Percentiles rank a stretch among this genome's conserved stretches.
Conservation (phyloP, 768 basidiomycete genomes). For the Mycena latifolia region DNA sequence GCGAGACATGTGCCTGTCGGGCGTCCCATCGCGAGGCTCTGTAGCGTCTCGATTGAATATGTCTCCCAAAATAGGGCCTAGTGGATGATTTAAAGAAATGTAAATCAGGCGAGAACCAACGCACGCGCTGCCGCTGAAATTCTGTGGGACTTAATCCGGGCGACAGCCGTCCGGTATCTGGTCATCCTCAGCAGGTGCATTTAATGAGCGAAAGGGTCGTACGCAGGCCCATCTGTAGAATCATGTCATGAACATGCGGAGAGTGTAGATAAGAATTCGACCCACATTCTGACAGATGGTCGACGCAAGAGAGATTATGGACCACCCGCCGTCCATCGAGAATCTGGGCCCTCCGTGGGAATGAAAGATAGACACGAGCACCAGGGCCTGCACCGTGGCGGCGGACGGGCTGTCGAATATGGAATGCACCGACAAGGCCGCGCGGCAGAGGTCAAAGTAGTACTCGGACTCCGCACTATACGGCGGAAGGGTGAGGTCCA, state of each 20-base stretch:
- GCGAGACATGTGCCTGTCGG: slow-evolving; percentile 14
- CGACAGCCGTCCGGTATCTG: not conserved
- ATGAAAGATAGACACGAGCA: not conserved
- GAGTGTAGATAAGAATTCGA: not conserved
- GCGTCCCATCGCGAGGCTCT: slow-evolving; percentile 14
- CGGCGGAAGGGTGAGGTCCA: slow-evolving; percentile 11
- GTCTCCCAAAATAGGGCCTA: slow-evolving; percentile 27
- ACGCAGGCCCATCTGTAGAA: slow-evolving; percentile 18
- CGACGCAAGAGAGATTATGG: slow-evolving; percentile 10
- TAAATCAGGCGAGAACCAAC: not conserved
- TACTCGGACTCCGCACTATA: slow-evolving; percentile 1
- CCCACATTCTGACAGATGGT: slow-evolving; percentile 7
- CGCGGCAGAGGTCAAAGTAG: slow-evolving; percentile 15
- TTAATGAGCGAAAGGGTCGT: not conserved
- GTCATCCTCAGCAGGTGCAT: not conserved
- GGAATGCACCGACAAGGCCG: slow-evolving; percentile 3
- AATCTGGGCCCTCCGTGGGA: slow-evolving; percentile 15
- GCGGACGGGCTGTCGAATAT: not conserved
- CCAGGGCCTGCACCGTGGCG: slow-evolving; percentile 11
- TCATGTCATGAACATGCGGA: not conserved
- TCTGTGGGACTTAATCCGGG: not conserved
- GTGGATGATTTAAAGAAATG: not conserved
- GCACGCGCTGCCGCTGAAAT: slow-evolving; percentile 4
- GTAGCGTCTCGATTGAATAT: slow-evolving; percentile 17
- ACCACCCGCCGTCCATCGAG: slow-evolving; percentile 17